phyloP scores from a whole-genome alignment of 2,329 filamentous ascomycete species.

The Hypoxylon sp. region DNA sequence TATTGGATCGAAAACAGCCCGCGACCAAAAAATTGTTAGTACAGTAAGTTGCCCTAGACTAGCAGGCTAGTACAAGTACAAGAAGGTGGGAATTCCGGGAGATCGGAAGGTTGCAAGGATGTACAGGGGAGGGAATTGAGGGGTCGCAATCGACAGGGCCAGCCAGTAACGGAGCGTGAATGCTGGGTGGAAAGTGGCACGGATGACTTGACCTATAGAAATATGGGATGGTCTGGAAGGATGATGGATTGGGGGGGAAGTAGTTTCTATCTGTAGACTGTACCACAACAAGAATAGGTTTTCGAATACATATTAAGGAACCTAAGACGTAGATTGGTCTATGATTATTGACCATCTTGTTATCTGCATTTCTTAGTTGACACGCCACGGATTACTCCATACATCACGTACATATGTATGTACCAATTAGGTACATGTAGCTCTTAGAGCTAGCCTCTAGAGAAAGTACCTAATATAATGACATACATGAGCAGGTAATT shows the following conservation, averaged over 20 bases:
- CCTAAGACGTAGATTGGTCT: background rate
- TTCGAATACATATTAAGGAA: too few relatives aligned
- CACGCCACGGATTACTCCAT: conserved; percentile 23
- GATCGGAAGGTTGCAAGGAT: conserved; percentile 52
- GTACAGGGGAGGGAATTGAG: conserved; percentile 43
- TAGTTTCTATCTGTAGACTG: conserved; percentile 8
- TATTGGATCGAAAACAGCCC: conserved; percentile 43
- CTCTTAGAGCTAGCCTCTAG: too few relatives aligned
- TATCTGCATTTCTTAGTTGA: conserved; percentile 21
- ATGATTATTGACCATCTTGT: conserved; percentile 15
- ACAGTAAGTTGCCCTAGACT: conserved; percentile 45
- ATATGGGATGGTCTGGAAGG: conserved; percentile 29
- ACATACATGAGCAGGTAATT: conserved; percentile 32
- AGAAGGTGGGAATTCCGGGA: conserved; percentile 52
- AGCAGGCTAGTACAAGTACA: conserved; percentile 38
- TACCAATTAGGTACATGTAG: conserved; percentile 11
- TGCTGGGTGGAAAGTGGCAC: conserved; percentile 30
- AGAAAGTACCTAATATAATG: conserved; percentile 1
- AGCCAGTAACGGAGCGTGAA: conserved; percentile 38
- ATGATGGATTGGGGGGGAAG: background rate
- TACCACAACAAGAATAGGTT: conserved; percentile 14
- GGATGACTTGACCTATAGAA: conserved; percentile 38
- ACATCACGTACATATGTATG: conserved; percentile 9
- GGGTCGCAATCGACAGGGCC: conserved; percentile 45
- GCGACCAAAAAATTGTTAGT: conserved; percentile 45